Conservation (phyloP, 768 basidiomycete genomes). For the Tricholoma bakamatsutake region DNA sequence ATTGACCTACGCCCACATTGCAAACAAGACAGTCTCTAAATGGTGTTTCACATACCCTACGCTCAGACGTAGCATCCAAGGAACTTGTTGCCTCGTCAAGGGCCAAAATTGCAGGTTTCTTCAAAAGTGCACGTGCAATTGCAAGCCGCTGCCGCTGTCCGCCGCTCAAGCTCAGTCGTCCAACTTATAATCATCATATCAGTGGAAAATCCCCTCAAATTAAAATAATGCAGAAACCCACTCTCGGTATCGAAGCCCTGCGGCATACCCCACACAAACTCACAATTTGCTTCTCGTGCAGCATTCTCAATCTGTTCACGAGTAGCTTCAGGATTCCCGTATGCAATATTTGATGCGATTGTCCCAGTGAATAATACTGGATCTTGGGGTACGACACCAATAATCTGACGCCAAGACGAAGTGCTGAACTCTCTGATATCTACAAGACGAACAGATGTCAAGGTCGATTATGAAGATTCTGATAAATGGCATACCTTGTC, state of each 20-base stretch:
- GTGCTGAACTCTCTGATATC: slow-evolving; percentile 86
- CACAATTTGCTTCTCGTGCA: slow-evolving; percentile 89
- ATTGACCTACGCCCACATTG: slow-evolving; percentile 50
- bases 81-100: slow-evolving; percentile 90
- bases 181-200: slow-evolving; percentile 36
- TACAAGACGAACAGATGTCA: slow-evolving; percentile 19
- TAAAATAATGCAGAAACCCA: slow-evolving; percentile 29
- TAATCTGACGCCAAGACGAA: slow-evolving; percentile 80
- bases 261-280: slow-evolving; percentile 93
- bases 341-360: slow-evolving; percentile 92
- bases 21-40: neutral
- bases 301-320: slow-evolving; percentile 83
- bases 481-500: slow-evolving; percentile 55
- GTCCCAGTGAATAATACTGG: slow-evolving; percentile 89
- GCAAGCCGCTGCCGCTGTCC: slow-evolving; percentile 80
- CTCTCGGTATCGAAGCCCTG: slow-evolving; percentile 91
- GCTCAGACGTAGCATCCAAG: slow-evolving; percentile 84
- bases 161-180: slow-evolving; percentile 64
- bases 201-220: neutral
- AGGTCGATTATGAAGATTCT: neutral
- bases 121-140: slow-evolving; percentile 82
- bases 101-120: slow-evolving; percentile 82
- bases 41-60: slow-evolving; percentile 43
- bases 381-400: slow-evolving; percentile 96
- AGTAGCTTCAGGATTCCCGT: slow-evolving; percentile 70